A percentile compares a stretch with the other conserved stretches of the same genome.
Evolutionary conservation across 2,329 filamentous ascomycete genomes (phyloP).

Genomic region (Dryadomyces quercivorus): DNA sequence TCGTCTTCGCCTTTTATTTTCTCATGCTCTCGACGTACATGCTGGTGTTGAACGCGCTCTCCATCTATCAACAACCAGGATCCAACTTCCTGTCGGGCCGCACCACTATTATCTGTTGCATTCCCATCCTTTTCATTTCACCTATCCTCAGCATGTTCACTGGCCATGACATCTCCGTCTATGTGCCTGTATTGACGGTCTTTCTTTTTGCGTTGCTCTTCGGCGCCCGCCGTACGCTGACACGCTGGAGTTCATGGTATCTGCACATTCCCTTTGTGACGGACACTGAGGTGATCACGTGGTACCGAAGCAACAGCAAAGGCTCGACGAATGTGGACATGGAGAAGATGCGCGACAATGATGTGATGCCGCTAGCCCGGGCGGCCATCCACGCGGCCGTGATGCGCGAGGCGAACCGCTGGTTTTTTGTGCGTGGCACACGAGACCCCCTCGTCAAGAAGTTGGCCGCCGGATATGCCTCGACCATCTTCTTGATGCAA

Average conservation of each 20-base stretch:
- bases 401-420: constrained; percentile 19
- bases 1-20: constrained; percentile 43
- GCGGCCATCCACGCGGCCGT: constrained; percentile 18
- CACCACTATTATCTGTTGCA: constrained; percentile 33
- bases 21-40: constrained; percentile 39
- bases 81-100: constrained; percentile 39
- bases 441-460: constrained; percentile 33
- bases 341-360: constrained; percentile 32
- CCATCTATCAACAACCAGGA: constrained; percentile 36
- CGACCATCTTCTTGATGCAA: constrained; percentile 22
- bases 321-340: constrained; percentile 1
- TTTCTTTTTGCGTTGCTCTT: constrained; percentile 34
- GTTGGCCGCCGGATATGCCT: constrained; percentile 31
- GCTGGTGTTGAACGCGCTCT: constrained; percentile 33
- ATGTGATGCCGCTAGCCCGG: constrained; percentile 17
- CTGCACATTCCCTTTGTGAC: constrained; percentile 36
- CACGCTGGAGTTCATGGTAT: constrained; percentile 32
- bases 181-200: constrained; percentile 33
- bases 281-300: constrained; percentile 31
- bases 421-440: constrained; percentile 16
- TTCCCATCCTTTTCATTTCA: constrained; percentile 36
- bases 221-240: constrained; percentile 25
- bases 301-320: constrained; percentile 18
- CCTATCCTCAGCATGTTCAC: constrained; percentile 37
- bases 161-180: constrained; percentile 35